These are phyloP conservation scores for Raddia distichophylla DNA, from an alignment of 176 grass and related monocot species.

Conservation along the genomic window DNA sequence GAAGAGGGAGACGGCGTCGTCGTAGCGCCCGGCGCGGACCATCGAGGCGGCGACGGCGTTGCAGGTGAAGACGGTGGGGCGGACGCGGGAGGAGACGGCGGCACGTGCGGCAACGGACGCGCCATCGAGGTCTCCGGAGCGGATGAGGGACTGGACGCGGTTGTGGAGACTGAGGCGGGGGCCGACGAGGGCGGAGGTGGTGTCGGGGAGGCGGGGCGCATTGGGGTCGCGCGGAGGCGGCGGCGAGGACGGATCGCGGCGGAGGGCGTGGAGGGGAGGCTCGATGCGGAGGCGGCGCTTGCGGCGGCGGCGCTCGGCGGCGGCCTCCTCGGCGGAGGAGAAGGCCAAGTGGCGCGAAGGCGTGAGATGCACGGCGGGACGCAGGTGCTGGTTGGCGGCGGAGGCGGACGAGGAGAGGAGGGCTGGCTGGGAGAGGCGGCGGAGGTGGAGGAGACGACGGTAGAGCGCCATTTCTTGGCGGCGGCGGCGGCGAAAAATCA, in stretches of 20 bases:
- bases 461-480: not conserved
- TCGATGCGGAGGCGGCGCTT: conserved; percentile 61
- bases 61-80: conserved; percentile 77
- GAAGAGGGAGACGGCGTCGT: conserved; percentile 44
- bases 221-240: conserved; percentile 17
- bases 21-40: conserved; percentile 35
- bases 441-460: not conserved
- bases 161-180: conserved; percentile 52
- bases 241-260: conserved; percentile 31
- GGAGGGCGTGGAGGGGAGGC: conserved; percentile 51
- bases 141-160: conserved; percentile 51
- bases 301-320: conserved; percentile 49
- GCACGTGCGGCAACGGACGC: conserved; percentile 34
- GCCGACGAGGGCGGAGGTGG: conserved; percentile 46
- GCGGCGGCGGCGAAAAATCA: not conserved
- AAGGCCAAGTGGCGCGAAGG: not conserved
- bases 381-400: not conserved
- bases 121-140: conserved; percentile 47
- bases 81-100: conserved; percentile 39
- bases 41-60: conserved; percentile 63
- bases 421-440: not conserved
- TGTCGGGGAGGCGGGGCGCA: conserved; percentile 42
- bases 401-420: not conserved
- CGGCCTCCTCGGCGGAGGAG: conserved; percentile 38
- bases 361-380: not conserved